Evolutionary conservation across 2,329 filamentous ascomycete genomes (phyloP), one percentile per base, ranked within the genome.

Genomic region (Neocatenulostroma microsporum): DNA sequence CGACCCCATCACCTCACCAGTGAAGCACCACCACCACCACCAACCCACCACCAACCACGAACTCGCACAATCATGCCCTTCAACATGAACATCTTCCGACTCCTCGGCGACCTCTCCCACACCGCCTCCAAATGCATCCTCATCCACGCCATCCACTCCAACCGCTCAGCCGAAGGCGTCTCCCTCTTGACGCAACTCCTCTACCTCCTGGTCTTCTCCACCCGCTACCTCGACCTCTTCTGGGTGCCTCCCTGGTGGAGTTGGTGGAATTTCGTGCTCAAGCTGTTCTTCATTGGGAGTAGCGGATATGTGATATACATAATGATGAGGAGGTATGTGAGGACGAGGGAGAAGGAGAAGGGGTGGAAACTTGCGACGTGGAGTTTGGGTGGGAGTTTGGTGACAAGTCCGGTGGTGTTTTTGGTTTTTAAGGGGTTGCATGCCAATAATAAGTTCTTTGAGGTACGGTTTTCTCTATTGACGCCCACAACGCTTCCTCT

Each of bases 111-210:
- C 61, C 63, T 89, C 52, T 85, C 83, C 54, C 89, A 96, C 60
- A 76, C 85, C 30, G 70, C 78, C 32, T 91, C 87, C 39, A 95
- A 94, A 73, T 78, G 80, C 60, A 91, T 95, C 57, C 73, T 95
- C 51, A 86, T 95, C 65, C 84, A 80, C 67, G 80, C 87, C 37
- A 94, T 95, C 54, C 86, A 94, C 64, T 76, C 76, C 49, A 94
- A 95, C 58, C 76, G 76, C 56, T 91, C 83, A 60, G 83, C 87
- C 31, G 87, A 94, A 70, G 82, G 88, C 41, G 83, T 95, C 43
- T 94, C 87, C 17, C 78, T 94, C 56, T 84, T 96, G 54, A 94
- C 84, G 1, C 89, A 96, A 63, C 73, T 80, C 38, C 78, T 95
- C 47, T 96, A 96, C 65, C 78, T 81, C 37, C 60, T 82, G 45